Conservation (phyloP, 2,329 filamentous ascomycete species). For the Epichloe elymi region DNA sequence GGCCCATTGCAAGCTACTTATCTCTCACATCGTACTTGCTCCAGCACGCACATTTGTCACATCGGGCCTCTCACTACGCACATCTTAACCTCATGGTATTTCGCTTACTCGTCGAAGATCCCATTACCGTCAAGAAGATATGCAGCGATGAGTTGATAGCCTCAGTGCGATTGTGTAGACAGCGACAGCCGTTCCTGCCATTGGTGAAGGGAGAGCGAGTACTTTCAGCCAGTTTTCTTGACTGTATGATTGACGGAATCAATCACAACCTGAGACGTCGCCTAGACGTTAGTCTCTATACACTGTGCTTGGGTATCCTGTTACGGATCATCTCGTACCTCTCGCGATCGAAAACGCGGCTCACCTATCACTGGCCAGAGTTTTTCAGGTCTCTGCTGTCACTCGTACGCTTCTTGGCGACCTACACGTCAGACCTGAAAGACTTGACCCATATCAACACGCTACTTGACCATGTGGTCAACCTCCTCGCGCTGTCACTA, state of each 20-base stretch:
- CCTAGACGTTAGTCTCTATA: constrained; percentile 76
- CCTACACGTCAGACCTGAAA: constrained; percentile 69
- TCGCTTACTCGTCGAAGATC: constrained; percentile 77
- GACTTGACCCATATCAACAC: constrained; percentile 54
- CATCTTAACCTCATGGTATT: constrained; percentile 76
- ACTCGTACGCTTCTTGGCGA: constrained; percentile 79
- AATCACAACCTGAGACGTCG: constrained; percentile 85
- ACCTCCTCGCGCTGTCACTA: constrained; percentile 70
- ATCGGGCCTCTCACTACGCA: constrained; percentile 67
- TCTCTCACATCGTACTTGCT: constrained; percentile 87
- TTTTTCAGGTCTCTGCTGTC: constrained; percentile 82
- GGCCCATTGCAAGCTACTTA: constrained; percentile 68
- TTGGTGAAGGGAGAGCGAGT: constrained; percentile 58
- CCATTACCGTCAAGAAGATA: constrained; percentile 66
- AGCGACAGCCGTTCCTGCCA: constrained; percentile 76
- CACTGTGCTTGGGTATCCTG: constrained; percentile 67
- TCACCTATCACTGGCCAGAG: constrained; percentile 89
- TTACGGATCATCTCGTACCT: constrained; percentile 75
- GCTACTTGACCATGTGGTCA: constrained; percentile 65
- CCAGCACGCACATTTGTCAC: constrained; percentile 80
- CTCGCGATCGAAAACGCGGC: constrained; percentile 65
- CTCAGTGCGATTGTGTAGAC: constrained; percentile 71
- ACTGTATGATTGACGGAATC: constrained; percentile 79
- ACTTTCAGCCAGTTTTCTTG: constrained; percentile 63
- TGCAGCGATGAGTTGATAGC: constrained; percentile 67